Conservation (phyloP, 2,329 filamentous ascomycete genomes). For the Diaporthe sp. region DNA sequence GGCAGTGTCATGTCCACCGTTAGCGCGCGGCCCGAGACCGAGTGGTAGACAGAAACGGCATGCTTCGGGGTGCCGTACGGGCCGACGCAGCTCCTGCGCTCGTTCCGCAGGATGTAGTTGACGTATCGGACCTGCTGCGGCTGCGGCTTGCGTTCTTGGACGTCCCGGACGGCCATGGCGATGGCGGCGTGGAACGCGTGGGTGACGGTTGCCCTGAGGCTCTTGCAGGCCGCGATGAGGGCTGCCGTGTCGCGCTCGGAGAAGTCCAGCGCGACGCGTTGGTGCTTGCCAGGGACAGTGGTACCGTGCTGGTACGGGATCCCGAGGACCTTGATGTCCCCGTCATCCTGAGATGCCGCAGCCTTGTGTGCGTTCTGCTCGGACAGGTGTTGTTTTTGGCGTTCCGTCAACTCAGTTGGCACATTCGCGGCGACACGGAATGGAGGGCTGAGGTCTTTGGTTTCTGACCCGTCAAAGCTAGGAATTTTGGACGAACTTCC, state of each 20-base stretch:
- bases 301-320: background rate
- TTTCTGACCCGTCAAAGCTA: background rate
- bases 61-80: background rate
- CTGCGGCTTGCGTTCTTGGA: background rate
- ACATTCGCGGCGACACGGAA: constrained; percentile 12
- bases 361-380: background rate
- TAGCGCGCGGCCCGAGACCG: background rate
- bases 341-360: background rate
- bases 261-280: background rate
- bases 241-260: background rate
- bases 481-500: background rate
- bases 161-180: background rate
- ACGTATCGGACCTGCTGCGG: background rate
- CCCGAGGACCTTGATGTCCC: background rate
- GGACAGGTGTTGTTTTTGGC: background rate
- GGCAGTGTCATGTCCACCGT: constrained; percentile 4
- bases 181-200: constrained; percentile 4
- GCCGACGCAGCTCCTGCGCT: background rate
- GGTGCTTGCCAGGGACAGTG: background rate
- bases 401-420: background rate
- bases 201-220: background rate
- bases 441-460: background rate
- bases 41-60: constrained; percentile 1
- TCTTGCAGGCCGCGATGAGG: background rate
- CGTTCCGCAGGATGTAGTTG: background rate